A percentile compares a stretch with the other conserved stretches of the same genome.
Conservation (phyloP, 768 basidiomycete species). For the Suillus clintonianus region DNA sequence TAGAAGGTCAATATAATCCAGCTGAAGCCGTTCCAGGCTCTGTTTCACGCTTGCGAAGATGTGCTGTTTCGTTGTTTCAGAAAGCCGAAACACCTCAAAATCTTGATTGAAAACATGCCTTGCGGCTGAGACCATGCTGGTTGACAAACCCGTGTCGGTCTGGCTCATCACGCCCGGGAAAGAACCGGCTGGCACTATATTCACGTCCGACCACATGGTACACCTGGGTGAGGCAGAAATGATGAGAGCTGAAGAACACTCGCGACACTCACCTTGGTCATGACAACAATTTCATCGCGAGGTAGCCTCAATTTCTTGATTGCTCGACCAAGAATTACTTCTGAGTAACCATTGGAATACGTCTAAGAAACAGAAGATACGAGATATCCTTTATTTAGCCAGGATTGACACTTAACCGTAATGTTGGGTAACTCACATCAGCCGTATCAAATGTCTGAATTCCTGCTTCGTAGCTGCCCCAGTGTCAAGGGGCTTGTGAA, state of each 20-base stretch:
- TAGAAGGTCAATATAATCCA: slow-evolving; percentile 60
- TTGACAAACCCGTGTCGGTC: slow-evolving; percentile 49
- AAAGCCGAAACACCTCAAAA: not conserved
- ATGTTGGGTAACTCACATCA: slow-evolving; percentile 21
- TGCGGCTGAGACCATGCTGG: slow-evolving; percentile 47
- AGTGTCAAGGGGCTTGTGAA: not conserved
- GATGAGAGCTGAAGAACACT: not conserved
- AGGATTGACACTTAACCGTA: not conserved
- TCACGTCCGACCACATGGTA: slow-evolving; percentile 41
- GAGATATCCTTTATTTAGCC: not conserved
- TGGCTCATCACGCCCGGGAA: slow-evolving; percentile 20
- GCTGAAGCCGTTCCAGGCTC: slow-evolving; percentile 42
- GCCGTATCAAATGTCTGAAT: slow-evolving; percentile 38
- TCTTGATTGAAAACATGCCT: slow-evolving; percentile 22
- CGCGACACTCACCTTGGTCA: slow-evolving; percentile 61
- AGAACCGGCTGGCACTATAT: slow-evolving; percentile 11
- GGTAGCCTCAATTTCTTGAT: slow-evolving; percentile 67
- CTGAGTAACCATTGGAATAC: slow-evolving; percentile 68
- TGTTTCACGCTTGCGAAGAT: slow-evolving; percentile 58
- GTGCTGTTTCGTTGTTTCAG: slow-evolving; percentile 32
- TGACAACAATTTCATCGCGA: slow-evolving; percentile 74
- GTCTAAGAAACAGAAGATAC: slow-evolving; percentile 34
- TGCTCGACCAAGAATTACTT: slow-evolving; percentile 69
- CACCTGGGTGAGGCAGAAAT: slow-evolving; percentile 23
- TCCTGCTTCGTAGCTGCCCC: slow-evolving; percentile 34